Evolutionary conservation across 306 rosid genomes (phyloP).

Genomic region (Castanopsis chinensis): DNA sequence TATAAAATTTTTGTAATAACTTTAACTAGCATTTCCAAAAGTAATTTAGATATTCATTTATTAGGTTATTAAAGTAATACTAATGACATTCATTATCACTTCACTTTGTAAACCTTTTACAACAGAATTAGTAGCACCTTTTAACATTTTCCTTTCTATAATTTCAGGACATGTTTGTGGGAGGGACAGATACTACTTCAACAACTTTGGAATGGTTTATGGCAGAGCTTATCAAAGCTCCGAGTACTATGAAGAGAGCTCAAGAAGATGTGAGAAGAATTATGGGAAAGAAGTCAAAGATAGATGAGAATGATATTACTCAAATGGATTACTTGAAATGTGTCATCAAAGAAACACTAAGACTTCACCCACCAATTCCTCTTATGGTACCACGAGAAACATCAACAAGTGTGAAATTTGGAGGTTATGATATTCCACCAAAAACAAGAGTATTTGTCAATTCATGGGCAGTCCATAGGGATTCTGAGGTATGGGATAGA

Average conservation of each 20-base stretch:
- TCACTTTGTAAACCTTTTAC: too few relatives aligned
- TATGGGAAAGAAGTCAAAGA: conserved; percentile 14
- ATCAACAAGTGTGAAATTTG: background rate
- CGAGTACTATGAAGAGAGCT: conserved; percentile 24
- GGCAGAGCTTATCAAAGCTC: conserved; percentile 29
- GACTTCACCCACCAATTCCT: conserved; percentile 38
- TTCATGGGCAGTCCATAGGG: conserved; percentile 30
- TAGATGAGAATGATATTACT: conserved; percentile 15
- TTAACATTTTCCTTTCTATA: background rate
- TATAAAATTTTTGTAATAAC: too few relatives aligned
- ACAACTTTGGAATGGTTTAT: conserved; percentile 29
- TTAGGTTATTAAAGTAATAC: too few relatives aligned
- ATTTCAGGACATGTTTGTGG: conserved; percentile 35
- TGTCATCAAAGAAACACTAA: conserved; percentile 30
- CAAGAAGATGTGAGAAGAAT: conserved; percentile 34
- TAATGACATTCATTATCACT: too few relatives aligned
- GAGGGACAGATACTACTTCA: conserved; percentile 26
- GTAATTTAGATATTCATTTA: too few relatives aligned
- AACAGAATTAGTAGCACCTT: too few relatives aligned
- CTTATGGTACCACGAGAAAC: conserved; percentile 27
- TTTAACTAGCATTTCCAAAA: too few relatives aligned
- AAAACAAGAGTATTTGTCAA: conserved; percentile 25
- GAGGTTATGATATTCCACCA: conserved; percentile 15
- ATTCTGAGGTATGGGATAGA: conserved; percentile 25
- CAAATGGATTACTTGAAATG: conserved; percentile 33